These are phyloP conservation scores for Phytopythium montanum DNA, from an alignment of 352 stramenopile species.

Conservation along the genomic window DNA sequence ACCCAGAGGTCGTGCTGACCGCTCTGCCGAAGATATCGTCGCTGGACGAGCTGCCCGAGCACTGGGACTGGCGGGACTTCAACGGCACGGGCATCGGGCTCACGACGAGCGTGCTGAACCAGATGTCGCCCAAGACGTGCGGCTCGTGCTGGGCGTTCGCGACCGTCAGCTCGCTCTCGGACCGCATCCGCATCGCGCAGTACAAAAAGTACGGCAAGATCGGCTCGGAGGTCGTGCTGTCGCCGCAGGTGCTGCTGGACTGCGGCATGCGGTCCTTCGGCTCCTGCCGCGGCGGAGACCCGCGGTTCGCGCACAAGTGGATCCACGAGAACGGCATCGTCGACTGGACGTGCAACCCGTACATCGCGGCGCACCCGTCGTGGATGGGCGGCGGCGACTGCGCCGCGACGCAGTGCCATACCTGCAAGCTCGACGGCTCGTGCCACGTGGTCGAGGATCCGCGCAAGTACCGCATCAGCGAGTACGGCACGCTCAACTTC, in stretches of 20 bases:
- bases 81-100: conserved; percentile 75
- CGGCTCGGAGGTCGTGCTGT: conserved; percentile 57
- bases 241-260: conserved; percentile 65
- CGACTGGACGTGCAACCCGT: conserved; percentile 77
- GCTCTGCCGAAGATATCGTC: conserved; percentile 39
- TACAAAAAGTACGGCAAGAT: conserved; percentile 58
- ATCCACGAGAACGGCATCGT: conserved; percentile 83
- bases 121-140: conserved; percentile 74
- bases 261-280: conserved; percentile 81
- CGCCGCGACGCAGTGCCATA: conserved; percentile 60
- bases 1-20: conserved; percentile 52
- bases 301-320: conserved; percentile 79
- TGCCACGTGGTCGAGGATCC: conserved; percentile 55
- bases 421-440: conserved; percentile 51
- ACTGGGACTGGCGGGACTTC: conserved; percentile 82
- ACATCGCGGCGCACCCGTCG: conserved; percentile 75
- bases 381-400: conserved; percentile 61
- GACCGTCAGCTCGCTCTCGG: conserved; percentile 66
- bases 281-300: conserved; percentile 75
- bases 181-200: conserved; percentile 68
- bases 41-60: conserved; percentile 51
- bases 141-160: conserved; percentile 80
- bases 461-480: conserved; percentile 65
- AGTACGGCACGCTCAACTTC: conserved; percentile 77
- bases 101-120: conserved; percentile 71